Conservation (phyloP, 164 flowering plant genomes). For the Dillenia turbinata region DNA sequence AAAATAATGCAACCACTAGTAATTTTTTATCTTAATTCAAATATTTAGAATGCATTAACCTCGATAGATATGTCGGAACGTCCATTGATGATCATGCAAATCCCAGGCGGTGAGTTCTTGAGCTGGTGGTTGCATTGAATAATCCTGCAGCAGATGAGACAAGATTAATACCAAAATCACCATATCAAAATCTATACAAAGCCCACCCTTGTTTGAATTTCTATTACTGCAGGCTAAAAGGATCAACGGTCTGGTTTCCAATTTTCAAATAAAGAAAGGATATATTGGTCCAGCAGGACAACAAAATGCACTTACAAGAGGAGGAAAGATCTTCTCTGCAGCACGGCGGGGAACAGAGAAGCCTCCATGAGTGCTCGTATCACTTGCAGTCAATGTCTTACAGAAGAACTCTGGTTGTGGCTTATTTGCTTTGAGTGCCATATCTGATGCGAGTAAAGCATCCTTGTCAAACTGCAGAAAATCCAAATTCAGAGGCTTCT, state of each 20-base stretch:
- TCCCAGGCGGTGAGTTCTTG: conserved; percentile 90
- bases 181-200: no score
- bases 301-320: conserved; percentile 53
- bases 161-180: background rate
- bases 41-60: conserved; percentile 39
- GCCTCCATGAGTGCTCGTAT: conserved; percentile 99
- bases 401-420: conserved; percentile 94
- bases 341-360: conserved; percentile 99
- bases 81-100: conserved; percentile 87
- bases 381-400: conserved; percentile 96
- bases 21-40: background rate
- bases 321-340: conserved; percentile 95
- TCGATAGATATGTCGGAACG: conserved; percentile 89
- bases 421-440: conserved; percentile 66
- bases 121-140: conserved; percentile 91
- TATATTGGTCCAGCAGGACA: no score
- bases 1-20: background rate
- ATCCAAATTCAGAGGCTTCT: background rate
- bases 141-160: conserved; percentile 53
- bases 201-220: no score
- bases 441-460: conserved; percentile 82
- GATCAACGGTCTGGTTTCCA: no score
- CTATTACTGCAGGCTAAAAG: no score
- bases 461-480: conserved; percentile 80
- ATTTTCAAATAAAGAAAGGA: no score